Base-by-base conservation (phyloP, 495 filamentous ascomycete species). In the Aspergillus cristatus region DNA sequence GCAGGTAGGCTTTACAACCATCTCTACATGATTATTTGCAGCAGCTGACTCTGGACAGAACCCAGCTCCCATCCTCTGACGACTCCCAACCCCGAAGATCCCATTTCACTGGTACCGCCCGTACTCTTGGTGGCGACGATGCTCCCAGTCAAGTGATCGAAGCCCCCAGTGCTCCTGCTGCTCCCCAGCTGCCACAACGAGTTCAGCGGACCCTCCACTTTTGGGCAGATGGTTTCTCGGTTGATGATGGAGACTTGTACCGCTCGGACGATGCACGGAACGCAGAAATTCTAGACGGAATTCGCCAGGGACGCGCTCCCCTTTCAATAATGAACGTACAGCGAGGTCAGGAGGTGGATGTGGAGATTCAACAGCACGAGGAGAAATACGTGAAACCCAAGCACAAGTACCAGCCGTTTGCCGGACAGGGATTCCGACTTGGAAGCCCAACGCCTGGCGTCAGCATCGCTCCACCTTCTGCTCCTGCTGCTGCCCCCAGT, bases 211-310 rank as follows among this genome's bases (percentile, higher is more conserved):
- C 75, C 13, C 71, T 98, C 28, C 88, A 95, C 48, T 81, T 98
- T 43, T 98, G 91, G 91, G 66, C 72, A 11, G 84, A 98, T 59
- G 91, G 91, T 2, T 95, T 97, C 52, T 94, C 86, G 32, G 79
- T 98, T 25, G 93, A 96, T 45, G 89, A 97, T 51, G 91, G 91
- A 14, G 78, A 82, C n/a, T 77, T 98, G 7, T 87, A 78, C 50
- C 77, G 83, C 22, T 89, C 86, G 38, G 85, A 94, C 47, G 89
- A 97, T 55, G 87, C 91, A 12, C 75, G 75, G 5, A 94, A 96
- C 51, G 77, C 79, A 14, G 76, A 76, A 17, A 84, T 87, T 37
- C 67, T 98, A 14, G 71, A 81, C 18, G 80, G 86, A 60, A 98
- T 98, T 52, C 78, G 87, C 37, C 71, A 77, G 26, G 93, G 93